Percentiles rank a stretch among this genome's conserved stretches.
Evolutionary conservation across 208 protist species (phyloP).

Genomic region (Leishmania turanica): DNA sequence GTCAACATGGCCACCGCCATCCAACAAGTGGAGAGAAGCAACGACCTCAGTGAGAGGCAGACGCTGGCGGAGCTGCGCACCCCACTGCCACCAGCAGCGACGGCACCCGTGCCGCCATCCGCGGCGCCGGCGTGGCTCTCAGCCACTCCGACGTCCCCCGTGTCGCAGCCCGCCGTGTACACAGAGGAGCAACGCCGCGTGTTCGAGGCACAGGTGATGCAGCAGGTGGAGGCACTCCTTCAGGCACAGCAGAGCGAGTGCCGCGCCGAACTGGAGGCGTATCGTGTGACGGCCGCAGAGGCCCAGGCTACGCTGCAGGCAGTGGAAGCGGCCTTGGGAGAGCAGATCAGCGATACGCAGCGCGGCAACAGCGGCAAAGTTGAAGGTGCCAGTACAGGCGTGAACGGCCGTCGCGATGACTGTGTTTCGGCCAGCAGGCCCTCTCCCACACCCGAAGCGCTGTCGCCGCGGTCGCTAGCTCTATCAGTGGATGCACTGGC

Average conservation of each 20-base stretch:
- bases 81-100: background rate
- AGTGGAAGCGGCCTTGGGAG: constrained; percentile 13
- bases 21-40: background rate
- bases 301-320: constrained; percentile 23
- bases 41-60: background rate
- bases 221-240: constrained; percentile 26
- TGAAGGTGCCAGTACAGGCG: background rate
- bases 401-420: background rate
- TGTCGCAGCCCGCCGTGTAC: background rate
- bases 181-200: constrained; percentile 25
- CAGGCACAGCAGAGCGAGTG: constrained; percentile 29
- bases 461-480: background rate
- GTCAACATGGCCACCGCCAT: background rate
- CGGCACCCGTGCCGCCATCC: background rate
- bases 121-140: background rate
- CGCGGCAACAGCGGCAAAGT: background rate
- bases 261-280: constrained; percentile 24
- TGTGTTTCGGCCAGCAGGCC: background rate
- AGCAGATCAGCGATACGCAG: constrained; percentile 6
- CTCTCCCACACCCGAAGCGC: background rate
- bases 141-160: background rate
- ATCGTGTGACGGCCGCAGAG: constrained; percentile 21
- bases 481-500: constrained; percentile 8
- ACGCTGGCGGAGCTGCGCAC: background rate
- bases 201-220: constrained; percentile 29